Evolutionary conservation across 805 yeast genomes (phyloP), one percentile per base, ranked within the genome.

Genomic region (Hanseniaspora clermontiae): DNA sequence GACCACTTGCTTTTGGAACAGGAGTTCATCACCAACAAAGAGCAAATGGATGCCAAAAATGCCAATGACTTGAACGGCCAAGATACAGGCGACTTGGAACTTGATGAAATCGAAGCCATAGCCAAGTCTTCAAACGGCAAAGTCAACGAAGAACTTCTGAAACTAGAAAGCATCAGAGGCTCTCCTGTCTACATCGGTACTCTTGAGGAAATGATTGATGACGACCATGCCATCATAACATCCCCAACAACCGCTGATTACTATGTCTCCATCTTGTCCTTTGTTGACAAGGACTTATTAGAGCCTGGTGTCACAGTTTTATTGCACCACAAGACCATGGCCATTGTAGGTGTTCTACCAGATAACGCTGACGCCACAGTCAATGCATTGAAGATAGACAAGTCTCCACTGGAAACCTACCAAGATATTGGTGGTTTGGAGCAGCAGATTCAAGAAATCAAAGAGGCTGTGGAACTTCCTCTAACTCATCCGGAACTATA

Each of bases 311-410:
- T 97, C 72, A 87, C 96, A 20, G 97, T 93, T 27, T 76, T 93
- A 59, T 74, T 93, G 65, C 97, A 93, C 70, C 96, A 93, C 72
- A 93, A 93, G 73, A 84, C 96, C 0, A 96, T 93, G 59, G 82
- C 95, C 5, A 82, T 93, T 58, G 95, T 93, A n/a, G 98, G 98
- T 64, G 97, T 91, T n/a, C 72, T 93, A 61, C 96, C 85, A 70
- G 98, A 93, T 70, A 98, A 93, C 64, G 85, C 97, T 1, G 98
- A 93, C 71, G 97, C 98, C 43, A 85, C 93, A 87, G 95, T 93
- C 11, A 84, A 89, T 48, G 97, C 90, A 27, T 91, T 93, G 97
- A 93, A 91, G 73, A 80, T 93, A 65, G 98, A 93, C 67, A 95
- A 93, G 69, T 91, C 97, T 1, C 98, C 98, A 49, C 87, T 95